phyloP scores from a whole-genome alignment of 345 rosid species.

The Populus simonii region DNA sequence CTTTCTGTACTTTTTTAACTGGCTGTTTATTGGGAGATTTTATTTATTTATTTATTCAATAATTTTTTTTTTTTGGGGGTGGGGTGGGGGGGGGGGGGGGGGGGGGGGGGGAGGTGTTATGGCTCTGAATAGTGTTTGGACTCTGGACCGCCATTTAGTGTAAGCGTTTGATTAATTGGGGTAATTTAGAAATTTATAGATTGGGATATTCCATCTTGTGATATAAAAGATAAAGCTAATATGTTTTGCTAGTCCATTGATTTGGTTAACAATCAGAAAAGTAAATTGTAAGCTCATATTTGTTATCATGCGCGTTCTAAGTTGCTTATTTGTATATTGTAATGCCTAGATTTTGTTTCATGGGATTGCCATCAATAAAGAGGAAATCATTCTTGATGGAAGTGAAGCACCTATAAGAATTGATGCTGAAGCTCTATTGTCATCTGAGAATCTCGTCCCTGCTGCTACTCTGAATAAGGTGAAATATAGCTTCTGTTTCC shows the following conservation, averaged over 20 bases:
- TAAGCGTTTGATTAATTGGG: background rate
- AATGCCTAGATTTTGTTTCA: constrained; percentile 65
- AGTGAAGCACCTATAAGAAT: constrained; percentile 93
- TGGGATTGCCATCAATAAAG: constrained; percentile 72
- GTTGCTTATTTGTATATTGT: background rate
- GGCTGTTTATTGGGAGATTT: background rate
- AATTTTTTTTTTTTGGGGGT: too few relatives aligned
- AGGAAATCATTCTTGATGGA: constrained; percentile 86
- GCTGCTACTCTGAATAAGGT: constrained; percentile 81
- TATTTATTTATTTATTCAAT: too few relatives aligned
- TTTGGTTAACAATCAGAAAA: background rate
- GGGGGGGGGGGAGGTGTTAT: background rate
- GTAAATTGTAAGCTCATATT: background rate
- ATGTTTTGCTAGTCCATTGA: background rate
- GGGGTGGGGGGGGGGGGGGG: too few relatives aligned
- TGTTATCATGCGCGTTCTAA: background rate
- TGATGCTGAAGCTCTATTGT: constrained; percentile 71
- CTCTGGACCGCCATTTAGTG: background rate
- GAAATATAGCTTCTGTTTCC: constrained; percentile 9
- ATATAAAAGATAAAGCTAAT: background rate
- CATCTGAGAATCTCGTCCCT: constrained; percentile 74
- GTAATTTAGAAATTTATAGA: too few relatives aligned
- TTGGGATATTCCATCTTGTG: background rate
- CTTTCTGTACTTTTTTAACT: too few relatives aligned
- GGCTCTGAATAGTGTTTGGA: background rate